These are phyloP conservation scores for Entelexis sorbosivorans DNA, from an alignment of 1,139 yeast genomes.

Conservation along the genomic window DNA sequence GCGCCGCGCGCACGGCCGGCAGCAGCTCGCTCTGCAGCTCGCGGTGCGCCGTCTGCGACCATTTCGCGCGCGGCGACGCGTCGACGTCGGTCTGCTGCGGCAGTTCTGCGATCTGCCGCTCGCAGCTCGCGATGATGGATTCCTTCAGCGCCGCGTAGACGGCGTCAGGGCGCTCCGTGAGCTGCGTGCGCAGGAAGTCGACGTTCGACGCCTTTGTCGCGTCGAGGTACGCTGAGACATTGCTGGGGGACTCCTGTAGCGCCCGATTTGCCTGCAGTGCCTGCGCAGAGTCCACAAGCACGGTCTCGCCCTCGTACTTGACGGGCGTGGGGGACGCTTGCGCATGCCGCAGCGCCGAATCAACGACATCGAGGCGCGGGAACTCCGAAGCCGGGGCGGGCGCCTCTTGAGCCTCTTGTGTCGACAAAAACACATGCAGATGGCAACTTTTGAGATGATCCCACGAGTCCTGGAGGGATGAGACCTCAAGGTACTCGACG, in stretches of 20 bases:
- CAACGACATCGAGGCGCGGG: constrained; percentile 1
- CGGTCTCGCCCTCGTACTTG: constrained; percentile 9
- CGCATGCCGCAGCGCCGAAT: not conserved
- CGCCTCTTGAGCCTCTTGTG: not conserved
- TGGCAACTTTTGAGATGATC: constrained; percentile 29
- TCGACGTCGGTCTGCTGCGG: not conserved
- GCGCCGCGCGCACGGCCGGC: constrained; percentile 24
- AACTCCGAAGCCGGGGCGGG: not conserved
- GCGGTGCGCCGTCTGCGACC: constrained; percentile 33
- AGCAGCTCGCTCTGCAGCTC: constrained; percentile 31
- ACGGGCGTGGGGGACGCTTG: constrained; percentile 14
- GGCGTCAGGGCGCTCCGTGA: constrained; percentile 21
- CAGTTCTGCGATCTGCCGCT: constrained; percentile 21
- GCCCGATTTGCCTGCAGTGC: constrained; percentile 27
- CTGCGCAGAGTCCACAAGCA: constrained; percentile 4
- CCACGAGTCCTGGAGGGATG: constrained; percentile 27
- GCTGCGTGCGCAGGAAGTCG: constrained; percentile 22
- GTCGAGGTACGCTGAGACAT: constrained; percentile 25
- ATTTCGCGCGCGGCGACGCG: constrained; percentile 24
- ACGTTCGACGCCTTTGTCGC: constrained; percentile 26
- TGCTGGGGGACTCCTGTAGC: constrained; percentile 27
- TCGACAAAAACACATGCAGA: constrained; percentile 21
- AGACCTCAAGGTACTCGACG: constrained; percentile 29
- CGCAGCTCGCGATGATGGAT: constrained; percentile 27
- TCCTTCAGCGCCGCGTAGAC: constrained; percentile 22